A percentile compares a stretch with the other conserved stretches of the same genome.
Evolutionary conservation across 2,329 filamentous ascomycete genomes (phyloP).

Genomic region (Epichloe coenophiala): DNA sequence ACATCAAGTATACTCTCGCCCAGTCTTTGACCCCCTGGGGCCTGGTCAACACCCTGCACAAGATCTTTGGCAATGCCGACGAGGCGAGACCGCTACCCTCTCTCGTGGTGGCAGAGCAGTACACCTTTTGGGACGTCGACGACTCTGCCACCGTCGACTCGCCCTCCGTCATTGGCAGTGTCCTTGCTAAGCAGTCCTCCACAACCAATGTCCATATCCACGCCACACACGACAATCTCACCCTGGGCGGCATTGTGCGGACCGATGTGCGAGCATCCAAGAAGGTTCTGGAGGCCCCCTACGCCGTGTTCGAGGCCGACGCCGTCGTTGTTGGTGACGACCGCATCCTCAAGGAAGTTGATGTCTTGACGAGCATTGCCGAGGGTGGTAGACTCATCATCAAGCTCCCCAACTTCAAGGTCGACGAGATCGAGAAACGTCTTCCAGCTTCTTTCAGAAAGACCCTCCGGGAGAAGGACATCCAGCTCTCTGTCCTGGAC

Average conservation of each 20-base stretch:
- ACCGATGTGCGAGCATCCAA: conserved; percentile 76
- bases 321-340: conserved; percentile 66
- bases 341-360: conserved; percentile 65
- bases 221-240: conserved; percentile 52
- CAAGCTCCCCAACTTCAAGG: conserved; percentile 65
- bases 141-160: conserved; percentile 53
- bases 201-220: conserved; percentile 47
- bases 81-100: conserved; percentile 25
- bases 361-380: conserved; percentile 59
- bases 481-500: conserved; percentile 66
- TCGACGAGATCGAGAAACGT: conserved; percentile 82
- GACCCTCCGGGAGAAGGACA: conserved; percentile 52
- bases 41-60: conserved; percentile 36
- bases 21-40: conserved; percentile 42
- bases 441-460: conserved; percentile 59
- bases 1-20: conserved; percentile 78
- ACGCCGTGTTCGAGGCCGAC: conserved; percentile 66
- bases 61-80: conserved; percentile 41
- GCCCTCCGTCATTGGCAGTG: conserved; percentile 42
- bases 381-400: conserved; percentile 59
- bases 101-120: conserved; percentile 58
- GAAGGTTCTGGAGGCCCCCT: conserved; percentile 72
- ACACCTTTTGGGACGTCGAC: conserved; percentile 88
- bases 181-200: conserved; percentile 60
- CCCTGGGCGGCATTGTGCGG: conserved; percentile 64